A percentile compares a stretch with the other conserved stretches of the same genome.
phyloP scores from a whole-genome alignment of 179 eudicot species.

The Beta macrorhiza region DNA sequence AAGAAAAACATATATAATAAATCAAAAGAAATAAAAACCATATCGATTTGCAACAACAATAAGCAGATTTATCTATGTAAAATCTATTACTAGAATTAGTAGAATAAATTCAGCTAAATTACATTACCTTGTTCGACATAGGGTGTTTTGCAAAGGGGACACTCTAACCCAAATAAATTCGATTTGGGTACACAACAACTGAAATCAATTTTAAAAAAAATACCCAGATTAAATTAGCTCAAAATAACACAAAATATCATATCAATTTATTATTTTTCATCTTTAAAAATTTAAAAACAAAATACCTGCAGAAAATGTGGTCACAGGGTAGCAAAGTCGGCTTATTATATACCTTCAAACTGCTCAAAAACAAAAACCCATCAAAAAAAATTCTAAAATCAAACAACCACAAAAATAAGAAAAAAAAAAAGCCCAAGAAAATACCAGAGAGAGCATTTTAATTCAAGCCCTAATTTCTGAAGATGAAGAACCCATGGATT shows the following conservation, averaged over 20 bases:
- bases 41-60: not conserved
- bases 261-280: not conserved
- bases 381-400: not conserved
- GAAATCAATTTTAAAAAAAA: slow-evolving; percentile 12
- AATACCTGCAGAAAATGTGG: slow-evolving; percentile 77
- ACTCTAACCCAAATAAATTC: slow-evolving; percentile 43
- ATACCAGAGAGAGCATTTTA: slow-evolving; percentile 81
- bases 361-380: slow-evolving; percentile 27
- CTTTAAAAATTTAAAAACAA: not conserved
- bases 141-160: slow-evolving; percentile 56
- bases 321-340: slow-evolving; percentile 76
- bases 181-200: slow-evolving; percentile 56
- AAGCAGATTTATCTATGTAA: not conserved
- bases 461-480: slow-evolving; percentile 78
- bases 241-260: not conserved
- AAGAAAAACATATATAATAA: no score
- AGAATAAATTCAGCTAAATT: not conserved
- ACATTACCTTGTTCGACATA: slow-evolving; percentile 50
- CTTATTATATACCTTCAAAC: slow-evolving; percentile 53
- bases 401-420: not conserved
- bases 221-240: not conserved
- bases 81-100: not conserved
- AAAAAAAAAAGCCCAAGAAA: not conserved
- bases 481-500: slow-evolving; percentile 67
- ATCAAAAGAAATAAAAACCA: not conserved